Percentiles rank a stretch among this genome's conserved stretches.
Evolutionary conservation across 768 basidiomycete species (phyloP).

Genomic region (Rhizopogon vesiculosus): DNA sequence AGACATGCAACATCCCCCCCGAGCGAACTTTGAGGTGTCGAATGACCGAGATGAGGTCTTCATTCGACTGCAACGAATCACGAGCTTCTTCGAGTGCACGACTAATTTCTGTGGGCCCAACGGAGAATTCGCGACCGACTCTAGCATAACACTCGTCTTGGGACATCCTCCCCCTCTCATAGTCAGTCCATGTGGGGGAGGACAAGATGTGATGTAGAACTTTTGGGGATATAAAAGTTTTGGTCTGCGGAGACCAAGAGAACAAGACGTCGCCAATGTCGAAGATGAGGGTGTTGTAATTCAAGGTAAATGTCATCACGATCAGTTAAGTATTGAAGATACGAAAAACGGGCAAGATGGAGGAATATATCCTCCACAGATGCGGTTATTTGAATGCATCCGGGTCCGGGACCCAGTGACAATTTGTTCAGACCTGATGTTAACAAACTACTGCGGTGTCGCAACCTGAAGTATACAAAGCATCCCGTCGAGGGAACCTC

Average conservation of each 20-base stretch:
- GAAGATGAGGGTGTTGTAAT: conserved; percentile 37
- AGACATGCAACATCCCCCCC: conserved; percentile 33
- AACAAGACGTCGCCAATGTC: conserved; percentile 57
- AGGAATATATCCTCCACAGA: neutral
- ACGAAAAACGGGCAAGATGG: neutral
- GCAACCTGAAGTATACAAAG: neutral
- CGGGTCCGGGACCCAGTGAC: neutral
- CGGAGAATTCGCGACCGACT: conserved; percentile 35
- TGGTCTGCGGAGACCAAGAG: conserved; percentile 45
- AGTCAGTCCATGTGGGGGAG: conserved; percentile 48
- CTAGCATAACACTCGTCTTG: conserved; percentile 40
- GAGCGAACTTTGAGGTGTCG: conserved; percentile 39
- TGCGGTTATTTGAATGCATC: conserved; percentile 2
- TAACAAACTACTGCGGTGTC: conserved; percentile 1
- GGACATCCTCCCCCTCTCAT: conserved; percentile 43
- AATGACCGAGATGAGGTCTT: conserved; percentile 41
- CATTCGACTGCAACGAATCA: conserved; percentile 40
- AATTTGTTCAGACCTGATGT: neutral
- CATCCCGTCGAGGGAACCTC: neutral
- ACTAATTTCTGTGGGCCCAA: conserved; percentile 35
- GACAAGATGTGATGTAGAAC: conserved; percentile 38
- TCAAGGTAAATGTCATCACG: neutral
- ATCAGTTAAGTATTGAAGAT: neutral
- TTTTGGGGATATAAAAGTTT: conserved; percentile 37
- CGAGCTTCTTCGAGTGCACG: conserved; percentile 44